A percentile compares a stretch with the other conserved stretches of the same genome.
These are phyloP conservation scores for Gomphus bonarii DNA, from an alignment of 1,284 basidiomycete genomes.

Conservation along the genomic window DNA sequence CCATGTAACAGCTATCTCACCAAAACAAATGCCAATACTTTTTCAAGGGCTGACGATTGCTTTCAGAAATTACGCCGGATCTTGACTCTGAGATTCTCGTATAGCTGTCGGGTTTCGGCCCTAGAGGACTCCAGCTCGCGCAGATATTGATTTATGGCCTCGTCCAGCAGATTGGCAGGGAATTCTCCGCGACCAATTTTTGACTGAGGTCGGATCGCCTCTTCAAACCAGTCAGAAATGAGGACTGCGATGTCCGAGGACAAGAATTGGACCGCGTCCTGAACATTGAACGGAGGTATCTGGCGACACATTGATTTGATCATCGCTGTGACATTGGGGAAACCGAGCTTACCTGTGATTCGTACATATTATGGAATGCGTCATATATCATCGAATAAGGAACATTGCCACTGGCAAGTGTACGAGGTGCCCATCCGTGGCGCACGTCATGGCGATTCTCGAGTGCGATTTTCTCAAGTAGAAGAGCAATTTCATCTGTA, in stretches of 20 bases:
- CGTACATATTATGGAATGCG: constrained; percentile 78
- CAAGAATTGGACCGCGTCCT: constrained; percentile 64
- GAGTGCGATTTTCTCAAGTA: constrained; percentile 63
- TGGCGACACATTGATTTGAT: constrained; percentile 21
- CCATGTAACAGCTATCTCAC: background rate
- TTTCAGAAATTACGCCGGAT: constrained; percentile 8
- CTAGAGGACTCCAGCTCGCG: constrained; percentile 51
- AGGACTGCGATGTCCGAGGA: constrained; percentile 71
- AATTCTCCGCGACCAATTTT: constrained; percentile 42
- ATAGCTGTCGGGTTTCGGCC: constrained; percentile 46
- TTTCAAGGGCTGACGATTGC: background rate
- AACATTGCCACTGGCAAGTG: constrained; percentile 68
- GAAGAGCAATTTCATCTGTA: constrained; percentile 55
- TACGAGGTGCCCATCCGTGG: constrained; percentile 70
- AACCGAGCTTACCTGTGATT: constrained; percentile 56
- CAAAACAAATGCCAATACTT: background rate
- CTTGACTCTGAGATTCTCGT: constrained; percentile 39
- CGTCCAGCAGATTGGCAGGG: constrained; percentile 64
- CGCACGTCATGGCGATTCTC: constrained; percentile 49
- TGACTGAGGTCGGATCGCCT: constrained; percentile 56
- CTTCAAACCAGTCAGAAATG: constrained; percentile 67
- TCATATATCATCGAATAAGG: constrained; percentile 75
- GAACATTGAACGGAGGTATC: constrained; percentile 77
- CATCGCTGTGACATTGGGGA: background rate
- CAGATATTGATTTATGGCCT: constrained; percentile 60